Conservation (phyloP, 768 basidiomycete genomes). For the Lentinula boryana region DNA sequence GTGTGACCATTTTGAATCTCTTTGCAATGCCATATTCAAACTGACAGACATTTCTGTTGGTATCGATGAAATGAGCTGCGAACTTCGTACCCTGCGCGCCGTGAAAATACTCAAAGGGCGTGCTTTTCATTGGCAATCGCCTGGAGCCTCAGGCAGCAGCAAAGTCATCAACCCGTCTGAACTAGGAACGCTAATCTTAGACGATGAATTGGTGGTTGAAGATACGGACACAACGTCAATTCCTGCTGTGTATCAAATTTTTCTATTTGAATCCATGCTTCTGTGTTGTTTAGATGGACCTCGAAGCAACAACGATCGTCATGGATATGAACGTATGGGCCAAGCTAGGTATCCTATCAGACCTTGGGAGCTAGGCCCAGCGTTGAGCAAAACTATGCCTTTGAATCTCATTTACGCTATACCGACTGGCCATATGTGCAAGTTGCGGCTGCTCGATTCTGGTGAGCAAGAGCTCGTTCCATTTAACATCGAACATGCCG, state of each 20-base stretch:
- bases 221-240: constrained; percentile 10
- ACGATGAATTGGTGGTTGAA: constrained; percentile 25
- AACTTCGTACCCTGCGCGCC: constrained; percentile 28
- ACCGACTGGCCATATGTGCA: constrained; percentile 18
- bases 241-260: constrained; percentile 20
- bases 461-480: constrained; percentile 14
- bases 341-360: constrained; percentile 23
- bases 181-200: constrained; percentile 26
- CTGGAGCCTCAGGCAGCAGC: constrained; percentile 6
- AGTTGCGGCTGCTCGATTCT: constrained; percentile 22
- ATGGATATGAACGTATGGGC: constrained; percentile 7
- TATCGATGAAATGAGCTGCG: constrained; percentile 30
- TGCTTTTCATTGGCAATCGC: constrained; percentile 18
- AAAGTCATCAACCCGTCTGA: constrained; percentile 14
- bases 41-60: constrained; percentile 24
- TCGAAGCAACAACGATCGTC: neutral
- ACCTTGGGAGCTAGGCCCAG: constrained; percentile 34
- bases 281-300: constrained; percentile 25
- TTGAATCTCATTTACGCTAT: constrained; percentile 26
- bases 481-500: neutral
- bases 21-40: constrained; percentile 26
- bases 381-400: constrained; percentile 19
- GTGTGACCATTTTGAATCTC: constrained; percentile 20
- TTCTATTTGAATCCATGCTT: constrained; percentile 29
- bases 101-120: constrained; percentile 20